Base-by-base conservation (phyloP, 2,329 filamentous ascomycete species). In the Parastagonospora avenae region DNA sequence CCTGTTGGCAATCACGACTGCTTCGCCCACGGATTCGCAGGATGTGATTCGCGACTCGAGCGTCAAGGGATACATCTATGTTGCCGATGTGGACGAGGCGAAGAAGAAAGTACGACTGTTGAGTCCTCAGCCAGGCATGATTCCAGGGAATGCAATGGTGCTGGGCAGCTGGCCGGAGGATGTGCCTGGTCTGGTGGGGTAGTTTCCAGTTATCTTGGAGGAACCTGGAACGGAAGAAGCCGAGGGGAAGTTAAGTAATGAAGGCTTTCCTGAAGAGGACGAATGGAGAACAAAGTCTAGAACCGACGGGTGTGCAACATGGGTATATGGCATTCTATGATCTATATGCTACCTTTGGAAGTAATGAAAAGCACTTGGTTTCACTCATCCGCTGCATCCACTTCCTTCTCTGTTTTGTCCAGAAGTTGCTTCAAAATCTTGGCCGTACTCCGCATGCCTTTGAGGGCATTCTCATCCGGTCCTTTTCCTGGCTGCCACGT, bases 31-130 rank as follows among this genome's bases (percentile, higher is more conserved):
- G 40, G 91, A 94, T 54, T 77, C 83, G 1, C 82, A 88, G 6
- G 86, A 90, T 41, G 82, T 85, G 1, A 86, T 97, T 38, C 84
- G 91, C 10, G 88, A 92, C 62, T 86, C 92, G 7, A 89, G 88
- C 48, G 87, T 97, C 28, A 89, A 95, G 82, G 94, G 94, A 0
- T 99, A 96, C 67, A 83, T 97, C 28, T 97, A 96, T 67, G 89
- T 97, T 12, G 88, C 91, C 1, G 91, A 96, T 55, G 91, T 97
- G 4, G 92, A 99, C 67, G 89, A 91, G 67, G 87, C 89, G 62
- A 89, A 89, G 72, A 86, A 86, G 60, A 89, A 90, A 71, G 80
- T 97, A 29, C 89, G 90, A 67, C 80, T 97, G 15, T 77, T 99
- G 51, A 87, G 90, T 14, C 94, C 94, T 1, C 86, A 96, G 54